Percentiles rank a stretch among this genome's conserved stretches.
phyloP scores from a whole-genome alignment of 2,329 filamentous ascomycete genomes.

The Arthrobotrys sinensis region DNA sequence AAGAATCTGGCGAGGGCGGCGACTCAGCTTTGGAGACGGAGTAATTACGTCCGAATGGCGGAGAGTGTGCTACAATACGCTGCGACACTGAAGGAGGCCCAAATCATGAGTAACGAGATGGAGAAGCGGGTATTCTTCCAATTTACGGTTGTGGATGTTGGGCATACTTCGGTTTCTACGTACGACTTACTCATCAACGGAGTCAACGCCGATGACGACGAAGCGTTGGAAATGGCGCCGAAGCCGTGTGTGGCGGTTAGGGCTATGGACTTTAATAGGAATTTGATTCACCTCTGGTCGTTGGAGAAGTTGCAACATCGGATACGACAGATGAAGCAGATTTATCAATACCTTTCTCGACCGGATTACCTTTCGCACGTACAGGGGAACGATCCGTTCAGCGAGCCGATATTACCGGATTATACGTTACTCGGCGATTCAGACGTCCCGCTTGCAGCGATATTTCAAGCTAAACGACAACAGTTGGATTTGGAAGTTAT shows the following conservation, averaged over 20 bases:
- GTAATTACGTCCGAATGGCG: conserved; percentile 93
- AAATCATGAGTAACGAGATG: conserved; percentile 97
- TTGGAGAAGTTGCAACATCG: conserved; percentile 90
- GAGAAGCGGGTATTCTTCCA: conserved; percentile 94
- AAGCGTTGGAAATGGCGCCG: conserved; percentile 81
- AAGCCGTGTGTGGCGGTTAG: conserved; percentile 94
- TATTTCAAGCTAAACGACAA: conserved; percentile 94
- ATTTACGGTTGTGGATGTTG: conserved; percentile 90
- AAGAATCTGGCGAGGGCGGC: conserved; percentile 78
- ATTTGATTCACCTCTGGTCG: conserved; percentile 92
- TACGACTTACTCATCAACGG: conserved; percentile 97
- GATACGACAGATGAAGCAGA: conserved; percentile 92
- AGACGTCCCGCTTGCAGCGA: conserved; percentile 90
- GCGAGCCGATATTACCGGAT: conserved; percentile 89
- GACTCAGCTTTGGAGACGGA: conserved; percentile 82
- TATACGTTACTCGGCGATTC: conserved; percentile 94
- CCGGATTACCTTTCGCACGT: conserved; percentile 96
- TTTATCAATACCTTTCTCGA: conserved; percentile 95
- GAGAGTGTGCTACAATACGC: conserved; percentile 92
- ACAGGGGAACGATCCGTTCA: conserved; percentile 91
- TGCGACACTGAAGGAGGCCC: conserved; percentile 90
- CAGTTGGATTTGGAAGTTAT: conserved; percentile 92
- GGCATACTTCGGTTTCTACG: conserved; percentile 89
- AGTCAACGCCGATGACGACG: conserved; percentile 85
- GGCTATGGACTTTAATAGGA: conserved; percentile 90